Conservation (phyloP, 2,329 filamentous ascomycete species). For the Kalmusia sp. region DNA sequence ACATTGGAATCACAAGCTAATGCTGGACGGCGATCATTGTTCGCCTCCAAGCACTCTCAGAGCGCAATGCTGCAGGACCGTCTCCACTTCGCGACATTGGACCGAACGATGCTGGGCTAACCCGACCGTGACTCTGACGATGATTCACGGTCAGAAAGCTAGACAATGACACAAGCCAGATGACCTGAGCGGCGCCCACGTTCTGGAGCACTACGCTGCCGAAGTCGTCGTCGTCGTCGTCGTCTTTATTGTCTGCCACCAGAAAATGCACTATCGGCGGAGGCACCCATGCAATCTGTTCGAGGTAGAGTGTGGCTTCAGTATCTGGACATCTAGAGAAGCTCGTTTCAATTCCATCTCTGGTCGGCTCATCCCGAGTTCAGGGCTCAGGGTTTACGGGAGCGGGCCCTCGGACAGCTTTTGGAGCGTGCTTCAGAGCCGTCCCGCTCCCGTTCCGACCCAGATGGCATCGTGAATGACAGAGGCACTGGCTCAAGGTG, state of each 20-base stretch:
- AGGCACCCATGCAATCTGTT: background rate
- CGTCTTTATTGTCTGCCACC: background rate
- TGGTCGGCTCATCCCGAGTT: slow-evolving; percentile 32
- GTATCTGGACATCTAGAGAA: background rate
- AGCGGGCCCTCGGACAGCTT: slow-evolving; percentile 30
- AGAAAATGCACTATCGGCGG: slow-evolving; percentile 3
- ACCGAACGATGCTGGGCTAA: slow-evolving; percentile 26
- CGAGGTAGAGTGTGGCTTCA: background rate
- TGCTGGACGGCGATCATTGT: slow-evolving; percentile 22
- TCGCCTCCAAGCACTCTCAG: slow-evolving; percentile 20
- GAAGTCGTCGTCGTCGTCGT: slow-evolving; percentile 18
- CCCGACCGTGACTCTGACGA: background rate
- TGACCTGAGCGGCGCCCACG: slow-evolving; percentile 8
- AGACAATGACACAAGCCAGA: slow-evolving; percentile 9
- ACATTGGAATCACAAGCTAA: background rate
- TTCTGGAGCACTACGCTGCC: slow-evolving; percentile 8
- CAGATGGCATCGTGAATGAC: slow-evolving; percentile 2
- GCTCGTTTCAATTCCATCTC: slow-evolving; percentile 10
- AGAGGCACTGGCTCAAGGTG: background rate
- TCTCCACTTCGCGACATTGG: slow-evolving; percentile 28
- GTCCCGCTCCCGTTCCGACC: slow-evolving; percentile 38
- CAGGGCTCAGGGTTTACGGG: slow-evolving; percentile 25
- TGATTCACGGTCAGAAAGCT: slow-evolving; percentile 1
- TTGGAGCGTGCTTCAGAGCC: slow-evolving; percentile 40
- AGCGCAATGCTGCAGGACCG: slow-evolving; percentile 28